phyloP scores from a whole-genome alignment of 2,329 filamentous ascomycete genomes.

The Ophiostoma novo-ulmi region DNA sequence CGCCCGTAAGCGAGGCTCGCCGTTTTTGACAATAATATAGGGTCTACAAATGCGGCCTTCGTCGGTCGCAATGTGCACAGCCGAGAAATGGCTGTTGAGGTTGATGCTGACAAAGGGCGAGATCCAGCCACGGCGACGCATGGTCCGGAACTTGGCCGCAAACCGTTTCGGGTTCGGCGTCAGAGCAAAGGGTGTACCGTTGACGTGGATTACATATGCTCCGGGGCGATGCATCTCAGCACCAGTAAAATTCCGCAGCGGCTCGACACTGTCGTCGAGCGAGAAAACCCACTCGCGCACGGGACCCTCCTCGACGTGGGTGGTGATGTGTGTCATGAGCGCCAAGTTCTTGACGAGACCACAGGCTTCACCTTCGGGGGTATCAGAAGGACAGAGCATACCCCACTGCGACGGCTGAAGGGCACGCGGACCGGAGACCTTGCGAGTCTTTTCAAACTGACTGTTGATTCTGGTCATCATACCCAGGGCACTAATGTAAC shows the following conservation, averaged over 20 bases:
- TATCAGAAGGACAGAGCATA: constrained; percentile 96
- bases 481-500: constrained; percentile 91
- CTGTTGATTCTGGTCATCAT: constrained; percentile 99
- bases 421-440: constrained; percentile 91
- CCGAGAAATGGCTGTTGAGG: constrained; percentile 86
- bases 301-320: constrained; percentile 87
- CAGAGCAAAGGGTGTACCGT: constrained; percentile 86
- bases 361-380: constrained; percentile 96
- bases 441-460: constrained; percentile 98
- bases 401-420: constrained; percentile 96
- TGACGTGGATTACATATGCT: constrained; percentile 86
- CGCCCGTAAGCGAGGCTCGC: constrained; percentile 71
- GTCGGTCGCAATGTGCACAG: constrained; percentile 92
- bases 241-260: constrained; percentile 65
- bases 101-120: constrained; percentile 96
- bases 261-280: constrained; percentile 76
- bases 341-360: constrained; percentile 97
- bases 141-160: constrained; percentile 73
- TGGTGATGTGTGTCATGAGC: constrained; percentile 98
- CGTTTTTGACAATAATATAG: constrained; percentile 89
- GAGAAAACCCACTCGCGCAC: constrained; percentile 82
- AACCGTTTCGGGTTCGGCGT: constrained; percentile 85
- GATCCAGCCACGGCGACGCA: constrained; percentile 83
- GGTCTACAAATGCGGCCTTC: constrained; percentile 95
- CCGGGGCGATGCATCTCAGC: constrained; percentile 81